Base-by-base conservation (phyloP, 768 basidiomycete genomes). In the Calocybe indica region DNA sequence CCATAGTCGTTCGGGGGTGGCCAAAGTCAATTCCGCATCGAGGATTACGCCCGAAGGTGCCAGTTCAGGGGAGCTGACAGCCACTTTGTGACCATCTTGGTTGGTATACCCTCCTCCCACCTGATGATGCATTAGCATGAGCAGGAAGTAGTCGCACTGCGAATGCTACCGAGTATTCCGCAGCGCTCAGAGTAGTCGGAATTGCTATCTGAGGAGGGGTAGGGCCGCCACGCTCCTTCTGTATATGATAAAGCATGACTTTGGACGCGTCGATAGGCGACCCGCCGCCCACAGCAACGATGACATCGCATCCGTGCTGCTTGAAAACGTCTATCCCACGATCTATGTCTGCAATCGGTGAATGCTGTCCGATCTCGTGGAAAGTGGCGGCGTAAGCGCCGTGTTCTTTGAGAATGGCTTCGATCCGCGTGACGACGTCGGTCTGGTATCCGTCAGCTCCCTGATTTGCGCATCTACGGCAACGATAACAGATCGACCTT, bases 201-300 rank as follows among this genome's bases (percentile, higher is more conserved):
- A 91, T 82, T 11, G 88, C 84, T 43, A 92, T 86, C 54, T 89
- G 87, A 13, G 64, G 72, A 42, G 78, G 62, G 42, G 73, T 80
- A 5, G 65, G 64, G 1, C 75, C 78, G 1, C 78, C 80, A 2
- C 55, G 62, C 50, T 82, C 77, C 50, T 82, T 64, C 53, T 85
- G 79, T 31, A 82, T 65, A 43, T 77, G 73, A 60, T 80, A 83
- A 6, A 84, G 59, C 29, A 90, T 83, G 0, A 80, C 81, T 59
- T 92, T 91, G 14, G 84, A 68, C 1, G 83, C 86, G 60, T 90
- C 89, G 49, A 90, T 71, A 9, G 88, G 86, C 1, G 87, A 89
- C 42, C 88, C 89, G 15, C 89, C 88, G 2, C 89, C 89, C 37
- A 90, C 72, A 28, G 85, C 69, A 35, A 92, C 75, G 53, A 90